phyloP scores from a whole-genome alignment of 305 asterid genomes.

The Petunia hybrid region DNA sequence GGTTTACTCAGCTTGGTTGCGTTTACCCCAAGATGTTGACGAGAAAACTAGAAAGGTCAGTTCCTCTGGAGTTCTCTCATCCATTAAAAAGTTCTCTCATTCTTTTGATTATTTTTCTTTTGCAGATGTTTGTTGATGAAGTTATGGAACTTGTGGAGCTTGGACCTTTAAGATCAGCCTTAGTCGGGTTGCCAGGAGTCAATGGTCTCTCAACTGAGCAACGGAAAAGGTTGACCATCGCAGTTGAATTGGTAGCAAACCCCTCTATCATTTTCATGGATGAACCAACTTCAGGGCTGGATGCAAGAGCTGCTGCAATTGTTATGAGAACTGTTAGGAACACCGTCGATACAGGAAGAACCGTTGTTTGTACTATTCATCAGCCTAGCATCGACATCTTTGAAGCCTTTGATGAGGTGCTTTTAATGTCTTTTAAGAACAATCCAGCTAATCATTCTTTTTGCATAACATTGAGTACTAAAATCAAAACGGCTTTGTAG shows the following conservation, averaged over 20 bases:
- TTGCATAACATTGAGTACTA: neutral
- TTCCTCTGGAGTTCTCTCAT: neutral
- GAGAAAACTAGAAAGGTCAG: slow-evolving; percentile 59
- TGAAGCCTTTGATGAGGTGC: slow-evolving; percentile 45
- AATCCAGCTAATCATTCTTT: neutral
- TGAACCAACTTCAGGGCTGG: too few relatives aligned
- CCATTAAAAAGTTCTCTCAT: too few relatives aligned
- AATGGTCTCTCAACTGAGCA: slow-evolving; percentile 65
- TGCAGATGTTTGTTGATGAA: slow-evolving; percentile 41
- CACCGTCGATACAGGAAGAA: too few relatives aligned
- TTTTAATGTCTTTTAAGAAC: neutral
- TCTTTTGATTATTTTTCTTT: too few relatives aligned
- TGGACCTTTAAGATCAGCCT: slow-evolving; percentile 42
- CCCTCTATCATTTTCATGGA: too few relatives aligned
- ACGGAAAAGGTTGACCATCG: neutral
- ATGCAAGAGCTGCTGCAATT: slow-evolving; percentile 62
- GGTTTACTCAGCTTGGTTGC: slow-evolving; percentile 69
- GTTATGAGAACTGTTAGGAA: slow-evolving; percentile 40
- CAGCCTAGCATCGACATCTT: neutral
- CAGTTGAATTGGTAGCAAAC: too few relatives aligned
- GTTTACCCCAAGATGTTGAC: slow-evolving; percentile 59
- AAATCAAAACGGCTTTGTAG: neutral
- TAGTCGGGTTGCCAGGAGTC: slow-evolving; percentile 64
- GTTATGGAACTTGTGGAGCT: slow-evolving; percentile 35
- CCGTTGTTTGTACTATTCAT: too few relatives aligned